Evolutionary conservation across 345 rosid species (phyloP).

Genomic region (Brassica rapa): DNA sequence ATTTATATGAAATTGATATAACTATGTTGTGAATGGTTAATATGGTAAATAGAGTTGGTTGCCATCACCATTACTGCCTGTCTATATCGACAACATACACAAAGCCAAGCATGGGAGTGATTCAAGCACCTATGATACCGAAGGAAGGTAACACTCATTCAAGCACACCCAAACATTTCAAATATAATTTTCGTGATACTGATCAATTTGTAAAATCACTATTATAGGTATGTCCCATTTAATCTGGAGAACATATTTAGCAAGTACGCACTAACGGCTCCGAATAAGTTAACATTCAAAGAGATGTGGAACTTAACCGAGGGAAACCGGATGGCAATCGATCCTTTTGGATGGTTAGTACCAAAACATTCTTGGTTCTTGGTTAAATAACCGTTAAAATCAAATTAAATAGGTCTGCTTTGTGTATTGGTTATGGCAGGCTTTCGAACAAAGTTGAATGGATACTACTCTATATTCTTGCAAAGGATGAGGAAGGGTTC

Average conservation of each 20-base stretch:
- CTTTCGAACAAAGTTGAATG: conserved; percentile 53
- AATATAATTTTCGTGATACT: background rate
- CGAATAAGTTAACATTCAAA: conserved; percentile 51
- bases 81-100: conserved; percentile 71
- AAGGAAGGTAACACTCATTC: conserved; percentile 61
- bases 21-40: background rate
- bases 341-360: conserved; percentile 68
- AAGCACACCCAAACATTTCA: background rate
- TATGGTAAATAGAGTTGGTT: conserved; percentile 57
- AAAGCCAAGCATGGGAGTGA: conserved; percentile 82
- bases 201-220: background rate
- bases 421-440: conserved; percentile 44
- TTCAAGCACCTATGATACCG: conserved; percentile 70
- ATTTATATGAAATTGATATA: background rate
- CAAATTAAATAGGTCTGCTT: background rate
- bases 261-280: conserved; percentile 60
- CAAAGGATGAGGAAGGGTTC: conserved; percentile 66
- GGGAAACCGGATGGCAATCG: conserved; percentile 56
- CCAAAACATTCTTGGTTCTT: background rate
- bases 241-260: conserved; percentile 68
- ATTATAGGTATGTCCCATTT: conserved; percentile 60
- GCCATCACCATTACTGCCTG: conserved; percentile 67
- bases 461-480: conserved; percentile 56
- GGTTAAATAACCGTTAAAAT: background rate
- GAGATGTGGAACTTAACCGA: conserved; percentile 80